A percentile compares a stretch with the other conserved stretches of the same genome.
Evolutionary conservation across 306 rosid genomes (phyloP).

Genomic region (Gillenia trifoliata): DNA sequence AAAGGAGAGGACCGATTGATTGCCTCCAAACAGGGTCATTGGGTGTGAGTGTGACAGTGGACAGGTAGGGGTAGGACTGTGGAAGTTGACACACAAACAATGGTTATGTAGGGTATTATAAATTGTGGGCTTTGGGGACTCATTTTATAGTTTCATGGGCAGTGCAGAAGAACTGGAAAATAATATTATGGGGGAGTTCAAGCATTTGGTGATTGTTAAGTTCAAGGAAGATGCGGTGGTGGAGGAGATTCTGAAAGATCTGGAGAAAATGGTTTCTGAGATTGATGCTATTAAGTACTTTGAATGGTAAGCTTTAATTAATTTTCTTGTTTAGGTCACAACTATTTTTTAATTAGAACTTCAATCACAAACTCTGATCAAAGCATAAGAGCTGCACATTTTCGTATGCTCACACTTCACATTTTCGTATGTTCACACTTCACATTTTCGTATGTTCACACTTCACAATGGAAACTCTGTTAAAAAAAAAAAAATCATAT

Average conservation of each 20-base stretch:
- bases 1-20: conserved; percentile 22
- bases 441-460: too few species aligned
- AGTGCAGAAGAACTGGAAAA: neutral
- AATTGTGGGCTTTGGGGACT: conserved; percentile 18
- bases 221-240: conserved; percentile 70
- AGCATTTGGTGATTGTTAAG: conserved; percentile 79
- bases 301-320: conserved; percentile 49
- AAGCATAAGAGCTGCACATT: too few species aligned
- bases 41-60: conserved; percentile 26
- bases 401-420: too few species aligned
- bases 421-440: too few species aligned
- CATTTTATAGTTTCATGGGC: conserved; percentile 19
- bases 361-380: too few species aligned
- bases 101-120: conserved; percentile 27
- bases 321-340: neutral
- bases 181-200: conserved; percentile 61
- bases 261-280: conserved; percentile 68
- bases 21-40: conserved; percentile 32
- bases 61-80: conserved; percentile 37
- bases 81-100: conserved; percentile 29
- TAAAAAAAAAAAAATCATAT: too few species aligned
- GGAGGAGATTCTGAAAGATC: conserved; percentile 64
- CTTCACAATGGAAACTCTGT: too few species aligned
- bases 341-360: too few species aligned
- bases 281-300: conserved; percentile 73